Base-by-base conservation (phyloP, 371 early-diverging fungal species). In the Rhizomucor pusillus region DNA sequence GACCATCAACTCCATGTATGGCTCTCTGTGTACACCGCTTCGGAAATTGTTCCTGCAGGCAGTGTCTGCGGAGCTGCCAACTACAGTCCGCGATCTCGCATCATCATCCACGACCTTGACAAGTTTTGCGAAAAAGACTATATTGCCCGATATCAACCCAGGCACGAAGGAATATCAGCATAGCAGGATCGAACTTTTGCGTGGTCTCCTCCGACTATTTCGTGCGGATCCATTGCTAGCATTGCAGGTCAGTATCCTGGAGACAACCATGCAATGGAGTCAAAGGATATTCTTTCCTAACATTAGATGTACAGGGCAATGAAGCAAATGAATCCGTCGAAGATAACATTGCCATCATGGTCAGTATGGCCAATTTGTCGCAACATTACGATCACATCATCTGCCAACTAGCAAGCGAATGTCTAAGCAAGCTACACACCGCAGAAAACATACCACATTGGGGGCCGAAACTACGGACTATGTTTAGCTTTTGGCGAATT, bases 141-240 rank as follows among this genome's bases (percentile, higher is more conserved):
- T 29, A 7, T 7, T 29, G 29, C 29, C 29, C 7, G 29, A 29
- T 29, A 29, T 29, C 29, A 29, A 29, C 5, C 29, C 29, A 5
- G 29, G 29, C 29, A 29, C 7, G 29, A 29, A 29, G 29, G 47
- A 52, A 67, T 48, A 36, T 63, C 70, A 40, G 29, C 29, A 29
- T 29, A 29, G 29, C 29, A 3, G 29, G 29, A 50, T 80, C 16
- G 91, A 91, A 50, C 62, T 93, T 5, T 62, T 91, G 2, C 53
- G 81, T 37, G 79, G 80, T 49, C 71, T 91, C 36, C 73, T 93
- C 25, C 80, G 80, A 57, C 74, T 87, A 54, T 93, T 88, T 63
- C 69, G 77, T 35, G 71, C 66, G 14, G 87, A 87, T 62, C 87
- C 90, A 1, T 49, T 75, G 23, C 60, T 90, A 46, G 87, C 85